phyloP scores from a whole-genome alignment of 176 grass and related monocot genomes.

The Ensete ventricosum region DNA sequence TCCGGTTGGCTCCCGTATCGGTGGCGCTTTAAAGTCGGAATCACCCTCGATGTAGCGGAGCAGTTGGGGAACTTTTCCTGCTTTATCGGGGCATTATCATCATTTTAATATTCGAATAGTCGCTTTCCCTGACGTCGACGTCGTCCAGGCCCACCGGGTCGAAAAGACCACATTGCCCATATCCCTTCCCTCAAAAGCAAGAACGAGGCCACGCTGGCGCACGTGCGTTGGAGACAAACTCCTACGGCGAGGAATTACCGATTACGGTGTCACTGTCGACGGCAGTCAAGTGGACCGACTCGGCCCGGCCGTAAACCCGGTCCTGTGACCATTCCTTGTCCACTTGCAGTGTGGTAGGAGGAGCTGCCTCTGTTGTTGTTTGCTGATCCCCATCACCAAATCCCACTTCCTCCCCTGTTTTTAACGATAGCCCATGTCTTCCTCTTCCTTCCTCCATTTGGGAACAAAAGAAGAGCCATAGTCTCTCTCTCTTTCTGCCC shows the following conservation, averaged over 20 bases:
- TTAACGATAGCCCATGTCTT: neutral
- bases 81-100: neutral
- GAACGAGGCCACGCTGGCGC: neutral
- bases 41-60: neutral
- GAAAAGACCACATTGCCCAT: neutral
- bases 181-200: too few relatives aligned
- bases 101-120: neutral
- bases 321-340: neutral
- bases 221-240: neutral
- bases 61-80: neutral
- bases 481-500: neutral
- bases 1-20: neutral
- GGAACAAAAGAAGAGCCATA: too few relatives aligned
- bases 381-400: conserved; percentile 3
- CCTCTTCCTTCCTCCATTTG: neutral
- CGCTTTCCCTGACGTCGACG: neutral
- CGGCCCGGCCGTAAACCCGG: neutral
- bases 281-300: neutral
- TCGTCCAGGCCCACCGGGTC: neutral
- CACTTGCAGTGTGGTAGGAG: neutral
- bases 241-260: neutral
- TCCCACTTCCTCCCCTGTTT: neutral
- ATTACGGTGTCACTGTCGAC: neutral
- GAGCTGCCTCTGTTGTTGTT: neutral
- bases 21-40: too few relatives aligned